phyloP scores from a whole-genome alignment of 202 grass and related monocot species.

The Brachypodium distachyon region DNA sequence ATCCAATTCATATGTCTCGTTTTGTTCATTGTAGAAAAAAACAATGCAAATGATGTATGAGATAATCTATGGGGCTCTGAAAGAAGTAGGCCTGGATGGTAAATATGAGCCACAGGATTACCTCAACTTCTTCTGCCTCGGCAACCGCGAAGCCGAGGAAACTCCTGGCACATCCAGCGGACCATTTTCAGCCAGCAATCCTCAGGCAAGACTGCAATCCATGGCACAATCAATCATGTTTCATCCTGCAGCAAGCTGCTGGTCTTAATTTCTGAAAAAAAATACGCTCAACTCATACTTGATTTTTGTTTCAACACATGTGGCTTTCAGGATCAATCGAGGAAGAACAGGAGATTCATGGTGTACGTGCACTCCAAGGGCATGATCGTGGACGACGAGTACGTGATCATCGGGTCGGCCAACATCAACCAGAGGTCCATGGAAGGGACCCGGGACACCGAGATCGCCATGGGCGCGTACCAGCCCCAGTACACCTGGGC shows the following conservation, averaged over 20 bases:
- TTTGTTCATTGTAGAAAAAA: conserved; percentile 43
- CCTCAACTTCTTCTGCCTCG: conserved; percentile 92
- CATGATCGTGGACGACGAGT: conserved; percentile 90
- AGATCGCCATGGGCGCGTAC: conserved; percentile 73
- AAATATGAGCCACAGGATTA: conserved; percentile 84
- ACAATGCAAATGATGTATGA: conserved; percentile 97
- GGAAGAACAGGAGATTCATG: conserved; percentile 65
- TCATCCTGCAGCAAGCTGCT: no score
- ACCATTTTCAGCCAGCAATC: conserved; percentile 19
- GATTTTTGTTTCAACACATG: neutral
- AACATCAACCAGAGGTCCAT: conserved; percentile 83
- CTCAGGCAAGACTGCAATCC: conserved; percentile 14
- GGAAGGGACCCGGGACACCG: conserved; percentile 76
- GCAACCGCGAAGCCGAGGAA: conserved; percentile 56
- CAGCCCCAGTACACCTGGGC: conserved; percentile 70
- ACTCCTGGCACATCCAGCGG: neutral
- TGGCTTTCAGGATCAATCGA: conserved; percentile 34
- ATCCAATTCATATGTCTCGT: neutral
- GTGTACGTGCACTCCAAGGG: conserved; percentile 80
- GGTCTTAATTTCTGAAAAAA: neutral
- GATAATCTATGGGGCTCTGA: conserved; percentile 50
- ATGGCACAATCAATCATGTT: neutral
- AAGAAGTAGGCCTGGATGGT: conserved; percentile 40
- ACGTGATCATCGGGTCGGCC: conserved; percentile 72
- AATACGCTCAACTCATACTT: neutral